Evolutionary conservation across 108 stramenopile genomes (phyloP), one percentile per base, ranked within the genome.

Genomic region (Ochromonas danica): DNA sequence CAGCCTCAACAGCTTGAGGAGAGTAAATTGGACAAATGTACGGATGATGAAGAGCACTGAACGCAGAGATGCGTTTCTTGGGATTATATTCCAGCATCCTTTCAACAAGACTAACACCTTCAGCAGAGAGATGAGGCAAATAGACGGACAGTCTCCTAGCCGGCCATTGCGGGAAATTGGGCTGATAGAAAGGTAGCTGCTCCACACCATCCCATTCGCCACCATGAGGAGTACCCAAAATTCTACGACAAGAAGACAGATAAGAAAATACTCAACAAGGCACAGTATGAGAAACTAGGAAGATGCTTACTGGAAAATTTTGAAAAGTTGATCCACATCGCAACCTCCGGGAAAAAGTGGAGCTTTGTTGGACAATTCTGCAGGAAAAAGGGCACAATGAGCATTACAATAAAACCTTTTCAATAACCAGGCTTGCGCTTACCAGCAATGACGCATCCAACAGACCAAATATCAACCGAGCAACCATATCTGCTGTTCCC

Each of bases 391-490:
- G 51, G 22, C 51, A 57, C 17, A 57, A 22, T 17, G 51, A 57
- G 51, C 17, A 57, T 17, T 22, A 57, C 51, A 57, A 22, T 22
- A 22, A 57, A 57, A 57, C 51, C 17, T 10, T 10, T 57, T 10
- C 10, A 22, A 10, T 17, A 57, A 57, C 51, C n/a, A n/a, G n/a
- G n/a, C n/a, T n/a, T n/a, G n/a, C n/a, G n/a, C 22, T 22, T 67
- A 22, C 31, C 98, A 10, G 92, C 96, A 83, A 99, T 95, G 81
- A 99, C 95, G 71, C 94, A 92, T 35, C 96, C 98, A 77, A 97
- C 87, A 67, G 91, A 91, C 95, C 96, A 99, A 0, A 94, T 87
- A 83, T 97, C 98, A 61, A 97, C 92, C 3, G 93, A 93, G 3
- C 95, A 93, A 22, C 93, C 91, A 86, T 99, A 99, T 1, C 88